A percentile compares a stretch with the other conserved stretches of the same genome.
phyloP scores from a whole-genome alignment of 192 early-diverging fungal genomes.

The Backusella westeae region DNA sequence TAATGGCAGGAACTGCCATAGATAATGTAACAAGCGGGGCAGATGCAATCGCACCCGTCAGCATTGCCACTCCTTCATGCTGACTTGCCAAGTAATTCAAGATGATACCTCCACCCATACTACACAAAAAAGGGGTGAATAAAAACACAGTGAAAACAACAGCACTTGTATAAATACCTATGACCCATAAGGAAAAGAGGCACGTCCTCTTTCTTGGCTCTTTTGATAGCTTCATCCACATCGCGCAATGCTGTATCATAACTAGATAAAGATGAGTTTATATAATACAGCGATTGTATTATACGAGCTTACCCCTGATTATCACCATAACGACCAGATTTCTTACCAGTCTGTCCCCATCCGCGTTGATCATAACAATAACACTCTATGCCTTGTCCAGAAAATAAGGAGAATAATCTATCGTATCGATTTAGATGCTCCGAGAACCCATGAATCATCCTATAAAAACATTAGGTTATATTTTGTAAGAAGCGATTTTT shows the following conservation, averaged over 20 bases:
- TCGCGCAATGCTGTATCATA: slow-evolving; percentile 47
- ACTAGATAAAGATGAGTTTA: background rate
- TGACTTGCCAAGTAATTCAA: slow-evolving; percentile 51
- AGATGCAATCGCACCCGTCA: slow-evolving; percentile 54
- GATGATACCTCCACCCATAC: slow-evolving; percentile 45
- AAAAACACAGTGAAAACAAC: background rate
- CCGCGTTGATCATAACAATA: slow-evolving; percentile 65
- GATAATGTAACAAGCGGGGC: slow-evolving; percentile 40
- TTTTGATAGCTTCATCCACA: slow-evolving; percentile 43
- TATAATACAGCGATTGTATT: no score
- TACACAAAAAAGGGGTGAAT: background rate
- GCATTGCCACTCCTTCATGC: slow-evolving; percentile 28
- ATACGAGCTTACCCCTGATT: slow-evolving; percentile 42
- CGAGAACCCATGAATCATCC: slow-evolving; percentile 54
- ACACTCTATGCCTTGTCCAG: slow-evolving; percentile 53
- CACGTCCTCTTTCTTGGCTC: slow-evolving; percentile 29
- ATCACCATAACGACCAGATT: slow-evolving; percentile 42
- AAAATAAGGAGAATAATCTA: slow-evolving; percentile 54
- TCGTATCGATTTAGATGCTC: slow-evolving; percentile 55
- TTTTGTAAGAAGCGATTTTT: background rate
- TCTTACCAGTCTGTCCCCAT: slow-evolving; percentile 60
- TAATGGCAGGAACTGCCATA: slow-evolving; percentile 28
- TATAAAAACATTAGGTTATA: background rate
- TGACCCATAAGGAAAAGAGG: slow-evolving; percentile 58
- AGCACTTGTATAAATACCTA: slow-evolving; percentile 7